phyloP scores from a whole-genome alignment of 345 rosid genomes.

The Brassica cretica region DNA sequence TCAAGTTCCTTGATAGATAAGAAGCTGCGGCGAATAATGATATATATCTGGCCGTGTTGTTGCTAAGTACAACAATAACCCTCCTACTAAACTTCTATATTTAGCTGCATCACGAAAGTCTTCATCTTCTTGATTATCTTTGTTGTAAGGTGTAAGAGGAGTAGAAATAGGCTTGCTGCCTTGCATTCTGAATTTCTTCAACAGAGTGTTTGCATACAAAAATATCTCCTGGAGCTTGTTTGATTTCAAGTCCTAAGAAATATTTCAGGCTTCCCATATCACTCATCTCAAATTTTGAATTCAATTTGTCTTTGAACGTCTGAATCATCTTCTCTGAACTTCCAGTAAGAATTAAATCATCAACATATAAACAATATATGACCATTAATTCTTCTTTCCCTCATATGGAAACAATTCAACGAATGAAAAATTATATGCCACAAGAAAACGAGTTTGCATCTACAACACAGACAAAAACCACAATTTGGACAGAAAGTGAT shows the following conservation, averaged over 20 bases:
- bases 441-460: background rate
- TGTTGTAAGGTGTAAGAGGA: background rate
- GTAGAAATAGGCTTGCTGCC: background rate
- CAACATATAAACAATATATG: background rate
- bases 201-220: background rate
- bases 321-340: background rate
- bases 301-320: background rate
- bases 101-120: background rate
- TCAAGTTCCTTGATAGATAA: background rate
- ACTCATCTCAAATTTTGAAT: background rate
- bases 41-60: background rate
- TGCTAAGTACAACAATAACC: background rate
- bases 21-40: background rate
- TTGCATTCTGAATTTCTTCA: background rate
- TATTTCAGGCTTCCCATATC: background rate
- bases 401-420: background rate
- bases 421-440: background rate
- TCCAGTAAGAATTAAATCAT: background rate
- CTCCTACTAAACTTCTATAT: background rate
- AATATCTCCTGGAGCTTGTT: background rate
- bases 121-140: background rate
- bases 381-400: background rate
- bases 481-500: background rate
- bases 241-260: background rate
- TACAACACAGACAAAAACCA: background rate